These are phyloP conservation scores for Cruciata laevipes DNA, from an alignment of 257 asterid species.

Conservation along the genomic window DNA sequence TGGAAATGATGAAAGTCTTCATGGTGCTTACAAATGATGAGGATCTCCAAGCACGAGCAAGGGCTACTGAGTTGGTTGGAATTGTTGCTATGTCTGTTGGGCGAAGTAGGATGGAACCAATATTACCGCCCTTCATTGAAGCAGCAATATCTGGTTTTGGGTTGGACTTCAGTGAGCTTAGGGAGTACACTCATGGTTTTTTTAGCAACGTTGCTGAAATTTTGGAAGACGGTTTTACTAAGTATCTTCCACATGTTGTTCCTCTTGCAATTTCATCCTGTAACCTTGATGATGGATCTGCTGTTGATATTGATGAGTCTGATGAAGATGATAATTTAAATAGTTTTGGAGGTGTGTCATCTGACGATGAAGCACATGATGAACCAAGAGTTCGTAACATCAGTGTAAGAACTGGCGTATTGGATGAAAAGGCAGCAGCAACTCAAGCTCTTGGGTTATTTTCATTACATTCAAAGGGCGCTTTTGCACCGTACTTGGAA, in stretches of 20 bases:
- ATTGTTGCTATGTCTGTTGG: constrained; percentile 97
- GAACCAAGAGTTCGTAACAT: constrained; percentile 95
- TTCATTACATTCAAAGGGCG: constrained; percentile 79
- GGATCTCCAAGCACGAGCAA: constrained; percentile 93
- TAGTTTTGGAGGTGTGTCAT: constrained; percentile 92
- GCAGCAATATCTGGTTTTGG: constrained; percentile 94
- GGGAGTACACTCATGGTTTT: constrained; percentile 98
- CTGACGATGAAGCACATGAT: constrained; percentile 97
- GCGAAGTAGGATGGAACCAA: constrained; percentile 74
- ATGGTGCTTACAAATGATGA: constrained; percentile 95
- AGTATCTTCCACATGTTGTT: constrained; percentile 94
- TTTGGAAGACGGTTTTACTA: constrained; percentile 78
- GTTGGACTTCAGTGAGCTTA: constrained; percentile 90
- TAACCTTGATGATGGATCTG: constrained; percentile 99
- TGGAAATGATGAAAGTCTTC: constrained; percentile 86
- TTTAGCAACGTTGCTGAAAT: constrained; percentile 91
- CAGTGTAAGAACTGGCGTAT: constrained; percentile 94
- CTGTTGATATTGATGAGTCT: constrained; percentile 88
- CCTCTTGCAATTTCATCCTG: constrained; percentile 83
- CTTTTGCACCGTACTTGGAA: constrained; percentile 91
- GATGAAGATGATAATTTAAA: constrained; percentile 65
- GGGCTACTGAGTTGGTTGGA: constrained; percentile 98
- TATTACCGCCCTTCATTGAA: constrained; percentile 82
- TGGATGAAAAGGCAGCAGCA: constrained; percentile 99
- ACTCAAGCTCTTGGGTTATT: constrained; percentile 97